Base-by-base conservation (phyloP, 805 yeast species). In the Lachancea nothofagi region DNA sequence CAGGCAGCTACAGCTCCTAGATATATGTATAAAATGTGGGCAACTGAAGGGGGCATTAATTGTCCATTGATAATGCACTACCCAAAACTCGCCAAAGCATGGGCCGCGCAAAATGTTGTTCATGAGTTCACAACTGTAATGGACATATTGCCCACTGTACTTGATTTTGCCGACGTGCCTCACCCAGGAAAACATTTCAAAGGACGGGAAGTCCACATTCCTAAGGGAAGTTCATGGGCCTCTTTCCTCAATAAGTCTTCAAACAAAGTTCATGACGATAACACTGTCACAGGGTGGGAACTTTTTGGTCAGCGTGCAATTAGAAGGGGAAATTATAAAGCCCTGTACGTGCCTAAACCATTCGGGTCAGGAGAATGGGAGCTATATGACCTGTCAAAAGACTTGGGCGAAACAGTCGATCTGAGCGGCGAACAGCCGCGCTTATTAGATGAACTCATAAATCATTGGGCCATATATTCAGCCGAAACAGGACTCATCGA, bases 1-100 rank as follows among this genome's bases (percentile, higher is more conserved):
- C 79, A 75, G 46, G 80, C 80, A 7, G 75, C 79, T 2, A 75
- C 80, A 14, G 76, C 79, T 2, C 80, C 80, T 1, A 57, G 69
- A 12, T 65, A 66, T 41, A 71, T 72, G 71, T 74, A 66, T 54
- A 77, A 76, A 50, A 68, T 69, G 65, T 77, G 77, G 73, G 70
- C 78, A 3, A 63, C 74, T 3, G 81, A 77, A 53, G 82, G 81
- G 19, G 83, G 80, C 7, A 71, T 75, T 18, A 66, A 77, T 15
- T 74, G 78, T 50, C 82, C 81, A 0, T 57, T 74, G 42, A 67
- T 77, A 36, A 48, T 75, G 5, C 66, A 64, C 43, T 65, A 66
- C 47, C 79, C 78, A 0, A 54, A 59, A 4, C 36, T 66, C 9
- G 36, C 34, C 9, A 43, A 47, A 20, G 29, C 38, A n/a, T 41